Base-by-base conservation (phyloP, 768 basidiomycete species). In the Xerocomellus chrysenteron region DNA sequence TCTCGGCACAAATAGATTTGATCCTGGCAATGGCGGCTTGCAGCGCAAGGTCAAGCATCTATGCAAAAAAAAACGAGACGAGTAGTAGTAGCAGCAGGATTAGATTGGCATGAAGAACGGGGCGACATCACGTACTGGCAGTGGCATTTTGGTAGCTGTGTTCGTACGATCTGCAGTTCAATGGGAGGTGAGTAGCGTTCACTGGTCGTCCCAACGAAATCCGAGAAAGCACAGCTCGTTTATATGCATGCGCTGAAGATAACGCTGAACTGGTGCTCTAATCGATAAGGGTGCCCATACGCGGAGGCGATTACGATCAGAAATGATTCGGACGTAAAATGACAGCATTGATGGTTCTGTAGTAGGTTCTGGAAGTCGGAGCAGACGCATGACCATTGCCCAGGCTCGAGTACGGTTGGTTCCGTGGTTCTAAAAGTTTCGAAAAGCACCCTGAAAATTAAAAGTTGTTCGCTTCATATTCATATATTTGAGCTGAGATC, bases 11-110 rank as follows among this genome's bases (percentile, higher is more conserved):
- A 7, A 60, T 59, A 1, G 5, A 1, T 19, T 43, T 53, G 28
- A 58, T 50, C 40, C n/a, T 47, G 30, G 9, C 35, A 9, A 60
- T 28, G 17, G 52, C 59, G 1, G 54, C 44, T 48, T 41, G 26
- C 11, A 59, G 37, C 5, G 33, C 48, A 16, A 37, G 37, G 16
- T 37, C 13, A 32, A 21, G 37, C 11, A 24, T 36, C 58, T 58
- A 47, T 12, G 28, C 21, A 40, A 32, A 14, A 8, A 11, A 32
- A 21, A n/a, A 16, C 26, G 19, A 48, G 28, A 42, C 9, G 4
- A 26, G 9, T 39, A 19, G 35, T 14, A 36, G 35, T 17, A 47
- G 12, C 5, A 19, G 26, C 2, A 26, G 6, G 13, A 33, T 57
- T 19, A 40, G 54, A 49, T 37, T 24, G 1, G 14, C 9, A 40